Evolutionary conservation across 2,329 filamentous ascomycete species (phyloP).

Genomic region (Didymella pomorum): DNA sequence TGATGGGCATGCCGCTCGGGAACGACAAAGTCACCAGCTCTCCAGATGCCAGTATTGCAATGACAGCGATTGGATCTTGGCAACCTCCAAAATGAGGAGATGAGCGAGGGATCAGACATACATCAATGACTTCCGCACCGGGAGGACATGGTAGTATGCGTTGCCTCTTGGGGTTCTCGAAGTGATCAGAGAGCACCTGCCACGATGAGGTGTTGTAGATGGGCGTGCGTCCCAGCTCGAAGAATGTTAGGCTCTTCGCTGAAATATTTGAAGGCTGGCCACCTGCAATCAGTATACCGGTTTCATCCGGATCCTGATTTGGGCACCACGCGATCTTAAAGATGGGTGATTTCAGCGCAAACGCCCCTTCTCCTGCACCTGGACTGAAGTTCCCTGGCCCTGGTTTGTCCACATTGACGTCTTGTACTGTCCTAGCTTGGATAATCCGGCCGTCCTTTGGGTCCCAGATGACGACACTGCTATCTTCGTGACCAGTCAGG

Average conservation of each 20-base stretch:
- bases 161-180: constrained; percentile 76
- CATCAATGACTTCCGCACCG: constrained; percentile 78
- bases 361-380: constrained; percentile 57
- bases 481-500: constrained; percentile 86
- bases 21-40: constrained; percentile 91
- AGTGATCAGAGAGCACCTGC: constrained; percentile 81
- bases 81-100: constrained; percentile 88
- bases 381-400: constrained; percentile 55
- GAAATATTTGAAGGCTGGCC: constrained; percentile 73
- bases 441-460: constrained; percentile 84
- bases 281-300: constrained; percentile 84
- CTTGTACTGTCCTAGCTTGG: constrained; percentile 80
- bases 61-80: constrained; percentile 87
- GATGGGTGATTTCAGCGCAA: constrained; percentile 75
- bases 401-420: constrained; percentile 76
- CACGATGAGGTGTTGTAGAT: constrained; percentile 91
- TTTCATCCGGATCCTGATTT: constrained; percentile 93
- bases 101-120: constrained; percentile 80
- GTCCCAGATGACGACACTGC: constrained; percentile 94
- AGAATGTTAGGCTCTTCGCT: constrained; percentile 81
- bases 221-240: constrained; percentile 88
- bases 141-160: constrained; percentile 77
- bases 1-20: constrained; percentile 88
- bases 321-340: constrained; percentile 89
- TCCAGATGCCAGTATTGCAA: constrained; percentile 82